phyloP scores from a whole-genome alignment of 805 yeast species.

The Candida cerambycidarum region DNA sequence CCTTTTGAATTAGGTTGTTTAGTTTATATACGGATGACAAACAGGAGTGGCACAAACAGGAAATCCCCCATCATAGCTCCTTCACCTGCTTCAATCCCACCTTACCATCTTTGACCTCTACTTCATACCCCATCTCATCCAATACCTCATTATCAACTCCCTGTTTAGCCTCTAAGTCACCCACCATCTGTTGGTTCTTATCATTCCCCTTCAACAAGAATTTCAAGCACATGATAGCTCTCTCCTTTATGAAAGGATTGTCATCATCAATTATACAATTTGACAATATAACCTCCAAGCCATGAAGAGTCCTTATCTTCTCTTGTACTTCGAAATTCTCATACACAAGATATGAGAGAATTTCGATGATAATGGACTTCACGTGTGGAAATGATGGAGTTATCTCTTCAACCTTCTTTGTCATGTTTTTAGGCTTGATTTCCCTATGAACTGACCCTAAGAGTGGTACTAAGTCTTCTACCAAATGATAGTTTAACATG shows the following conservation, averaged over 20 bases:
- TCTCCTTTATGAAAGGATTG: slow-evolving; percentile 86
- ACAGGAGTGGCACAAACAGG: no score
- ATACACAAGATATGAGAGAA: slow-evolving; percentile 57
- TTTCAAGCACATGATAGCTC: slow-evolving; percentile 76
- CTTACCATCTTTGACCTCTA: slow-evolving; percentile 70
- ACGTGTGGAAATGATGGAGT: slow-evolving; percentile 46
- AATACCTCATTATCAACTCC: slow-evolving; percentile 58
- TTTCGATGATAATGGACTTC: slow-evolving; percentile 66
- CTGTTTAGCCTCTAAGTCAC: slow-evolving; percentile 71
- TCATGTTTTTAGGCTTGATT: slow-evolving; percentile 29
- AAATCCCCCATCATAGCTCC: no score
- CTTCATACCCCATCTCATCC: slow-evolving; percentile 72
- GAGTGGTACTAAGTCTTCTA: slow-evolving; percentile 34
- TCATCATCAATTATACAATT: slow-evolving; percentile 83
- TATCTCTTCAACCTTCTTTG: slow-evolving; percentile 24
- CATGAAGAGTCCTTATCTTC: slow-evolving; percentile 59
- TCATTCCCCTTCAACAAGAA: slow-evolving; percentile 63
- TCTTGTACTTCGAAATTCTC: slow-evolving; percentile 64
- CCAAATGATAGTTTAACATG: slow-evolving; percentile 39
- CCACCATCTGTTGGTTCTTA: slow-evolving; percentile 75
- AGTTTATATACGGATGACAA: no score
- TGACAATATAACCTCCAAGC: slow-evolving; percentile 68
- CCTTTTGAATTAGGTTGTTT: slow-evolving; percentile 43
- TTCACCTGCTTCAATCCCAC: no score
- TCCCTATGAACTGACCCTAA: slow-evolving; percentile 43